Evolutionary conservation across 768 basidiomycete genomes (phyloP), one percentile per base, ranked within the genome.

Genomic region (Fistulinella prunicolor): DNA sequence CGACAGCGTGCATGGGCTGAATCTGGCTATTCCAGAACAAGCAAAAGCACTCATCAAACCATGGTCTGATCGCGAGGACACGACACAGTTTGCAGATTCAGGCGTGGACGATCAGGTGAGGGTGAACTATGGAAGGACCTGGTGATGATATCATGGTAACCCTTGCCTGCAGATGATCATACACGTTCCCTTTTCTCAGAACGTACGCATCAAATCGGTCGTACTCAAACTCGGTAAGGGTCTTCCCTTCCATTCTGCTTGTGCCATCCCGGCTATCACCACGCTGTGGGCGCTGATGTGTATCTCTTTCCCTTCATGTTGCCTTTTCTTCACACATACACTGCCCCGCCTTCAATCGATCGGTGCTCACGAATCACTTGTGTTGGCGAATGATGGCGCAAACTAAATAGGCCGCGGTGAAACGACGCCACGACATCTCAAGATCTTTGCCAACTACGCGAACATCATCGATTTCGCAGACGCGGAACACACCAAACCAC

Each of bases 81-180:
- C 78, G 10, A 67, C 67, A 3, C 75, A 72, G 53, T 91, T 71
- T 51, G 82, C 81, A 13, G 85, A 92, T 17, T 91, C 89, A 0
- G 83, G 81, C 26, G 89, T 91, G 13, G 90, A 93, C 55, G 89
- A 93, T 60, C 88, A 93, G 78, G 89, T 87, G 51, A 41, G 72
- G 50, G 26, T 21, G 38, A 51, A 35, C 49, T 22, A 47, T 36
- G 34, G 12, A 16, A 36, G n/a, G 45, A 32, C 45, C 39, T 14
- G 19, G 14, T 30, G n/a, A 35, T 44, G 39, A 29, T 44, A 44
- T 59, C 44, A 62, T 48, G 39, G 10, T 10, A 10, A 28, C 26
- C 26, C 26, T 28, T 28, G 26, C 26, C 42, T 38, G 38, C 55
- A 92, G 89, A 72, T 91, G 46, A 85, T 92, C 58, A 74, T 93